phyloP scores from a whole-genome alignment of 2,329 filamentous ascomycete species.

The Ilyonectria robusta region DNA sequence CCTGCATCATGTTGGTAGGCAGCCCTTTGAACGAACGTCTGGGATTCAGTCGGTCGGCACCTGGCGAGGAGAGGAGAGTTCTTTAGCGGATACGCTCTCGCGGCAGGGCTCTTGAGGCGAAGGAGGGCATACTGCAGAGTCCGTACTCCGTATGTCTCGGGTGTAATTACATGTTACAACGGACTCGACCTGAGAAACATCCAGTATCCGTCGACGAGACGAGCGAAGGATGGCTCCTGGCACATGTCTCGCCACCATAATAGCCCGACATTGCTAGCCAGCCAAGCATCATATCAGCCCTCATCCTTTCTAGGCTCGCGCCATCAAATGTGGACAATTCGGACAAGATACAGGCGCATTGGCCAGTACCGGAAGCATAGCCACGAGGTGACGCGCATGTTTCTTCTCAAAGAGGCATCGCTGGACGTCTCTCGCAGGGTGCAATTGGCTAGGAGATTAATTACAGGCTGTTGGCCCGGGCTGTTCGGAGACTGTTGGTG shows the following conservation, averaged over 20 bases:
- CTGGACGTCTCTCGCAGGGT: neutral
- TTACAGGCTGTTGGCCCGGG: neutral
- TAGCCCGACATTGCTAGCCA: no score
- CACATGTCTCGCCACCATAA: neutral
- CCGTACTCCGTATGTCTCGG: no score
- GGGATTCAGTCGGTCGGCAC: constrained; percentile 26
- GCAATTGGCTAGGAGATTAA: neutral
- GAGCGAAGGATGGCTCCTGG: neutral
- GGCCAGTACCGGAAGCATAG: neutral
- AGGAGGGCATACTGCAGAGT: neutral
- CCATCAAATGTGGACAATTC: no score
- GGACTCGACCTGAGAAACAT: neutral
- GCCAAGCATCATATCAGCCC: no score
- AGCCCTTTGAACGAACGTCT: constrained; percentile 7
- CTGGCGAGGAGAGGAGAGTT: neutral
- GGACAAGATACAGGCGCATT: neutral
- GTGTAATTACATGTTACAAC: no score
- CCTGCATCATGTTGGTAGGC: constrained; percentile 18
- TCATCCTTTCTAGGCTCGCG: no score
- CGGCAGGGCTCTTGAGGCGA: neutral
- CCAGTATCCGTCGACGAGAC: neutral
- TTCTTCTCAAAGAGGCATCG: neutral
- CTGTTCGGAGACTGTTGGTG: constrained; percentile 6
- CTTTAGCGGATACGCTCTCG: neutral
- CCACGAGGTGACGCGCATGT: neutral